Evolutionary conservation across 495 filamentous ascomycete genomes (phyloP).

Genomic region (Ascobolus immersus): DNA sequence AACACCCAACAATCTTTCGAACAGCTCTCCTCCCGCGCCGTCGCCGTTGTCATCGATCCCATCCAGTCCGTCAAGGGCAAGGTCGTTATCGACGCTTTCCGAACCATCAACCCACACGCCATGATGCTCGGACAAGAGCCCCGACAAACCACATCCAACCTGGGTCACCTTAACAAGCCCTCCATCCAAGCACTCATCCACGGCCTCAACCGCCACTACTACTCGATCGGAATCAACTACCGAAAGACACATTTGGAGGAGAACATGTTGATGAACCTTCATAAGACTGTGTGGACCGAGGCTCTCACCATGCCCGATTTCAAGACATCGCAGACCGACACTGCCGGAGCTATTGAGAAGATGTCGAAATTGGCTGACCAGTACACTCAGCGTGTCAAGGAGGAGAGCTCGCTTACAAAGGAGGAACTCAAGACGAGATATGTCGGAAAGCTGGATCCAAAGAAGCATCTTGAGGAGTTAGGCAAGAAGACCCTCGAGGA

Average conservation of each 20-base stretch:
- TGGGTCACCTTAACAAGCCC: conserved; percentile 95
- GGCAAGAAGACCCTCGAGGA: conserved; percentile 92
- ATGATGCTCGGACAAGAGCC: conserved; percentile 95
- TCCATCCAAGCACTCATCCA: conserved; percentile 98
- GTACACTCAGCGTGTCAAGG: conserved; percentile 95
- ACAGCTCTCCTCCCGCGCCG: conserved; percentile 81
- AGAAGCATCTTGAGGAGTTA: conserved; percentile 95
- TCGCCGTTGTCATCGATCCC: conserved; percentile 91
- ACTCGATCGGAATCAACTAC: conserved; percentile 95
- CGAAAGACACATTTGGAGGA: conserved; percentile 93
- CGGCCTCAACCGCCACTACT: conserved; percentile 93
- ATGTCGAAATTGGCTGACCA: conserved; percentile 77
- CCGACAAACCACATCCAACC: conserved; percentile 90
- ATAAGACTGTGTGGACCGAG: conserved; percentile 98
- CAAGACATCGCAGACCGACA: conserved; percentile 52
- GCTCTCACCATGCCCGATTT: conserved; percentile 95
- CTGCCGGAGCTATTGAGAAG: conserved; percentile 61
- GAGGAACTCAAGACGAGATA: conserved; percentile 97
- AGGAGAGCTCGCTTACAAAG: conserved; percentile 88
- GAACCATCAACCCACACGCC: conserved; percentile 94
- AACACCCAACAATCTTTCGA: conserved; percentile 99
- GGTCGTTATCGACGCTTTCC: conserved; percentile 97
- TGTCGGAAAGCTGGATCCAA: conserved; percentile 93
- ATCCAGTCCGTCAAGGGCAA: conserved; percentile 99
- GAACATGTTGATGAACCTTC: conserved; percentile 98